phyloP scores from a whole-genome alignment of 2,329 filamentous ascomycete genomes.

The Colletotrichum sp. region DNA sequence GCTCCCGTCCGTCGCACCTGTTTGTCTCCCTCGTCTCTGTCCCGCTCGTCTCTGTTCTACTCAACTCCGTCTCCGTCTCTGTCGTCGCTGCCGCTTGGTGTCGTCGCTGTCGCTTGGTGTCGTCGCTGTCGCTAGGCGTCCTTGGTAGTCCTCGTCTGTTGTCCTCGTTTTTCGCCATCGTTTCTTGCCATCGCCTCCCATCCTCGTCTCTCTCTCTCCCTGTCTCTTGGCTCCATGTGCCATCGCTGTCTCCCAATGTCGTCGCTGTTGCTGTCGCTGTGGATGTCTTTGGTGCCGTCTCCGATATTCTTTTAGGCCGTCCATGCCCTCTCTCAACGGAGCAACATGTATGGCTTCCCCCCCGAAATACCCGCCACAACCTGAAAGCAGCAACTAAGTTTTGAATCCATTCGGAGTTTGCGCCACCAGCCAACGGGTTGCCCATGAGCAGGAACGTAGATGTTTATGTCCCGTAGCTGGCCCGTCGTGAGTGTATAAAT shows the following conservation, averaged over 20 bases:
- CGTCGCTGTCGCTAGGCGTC: no score
- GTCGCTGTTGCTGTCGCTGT: no score
- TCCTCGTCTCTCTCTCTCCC: background rate
- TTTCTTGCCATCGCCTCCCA: no score
- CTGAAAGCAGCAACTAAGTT: background rate
- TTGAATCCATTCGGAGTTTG: background rate
- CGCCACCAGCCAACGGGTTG: background rate
- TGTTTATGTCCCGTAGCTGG: background rate
- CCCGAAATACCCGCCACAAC: no score
- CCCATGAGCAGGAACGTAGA: background rate
- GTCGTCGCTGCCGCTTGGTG: no score
- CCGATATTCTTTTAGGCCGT: background rate
- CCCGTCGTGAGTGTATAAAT: background rate
- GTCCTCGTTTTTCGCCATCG: no score
- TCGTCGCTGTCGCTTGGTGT: no score
- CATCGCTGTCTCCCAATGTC: background rate
- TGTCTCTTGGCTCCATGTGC: background rate
- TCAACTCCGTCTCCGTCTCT: no score
- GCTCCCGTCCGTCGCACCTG: background rate
- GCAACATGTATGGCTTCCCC: background rate
- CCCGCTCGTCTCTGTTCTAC: no score
- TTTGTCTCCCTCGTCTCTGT: background rate
- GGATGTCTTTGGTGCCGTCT: background rate
- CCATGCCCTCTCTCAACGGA: background rate
- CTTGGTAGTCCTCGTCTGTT: no score